A percentile compares a stretch with the other conserved stretches of the same genome.
Conservation (phyloP, 2,329 filamentous ascomycete genomes). For the Boeremia lycopersici region DNA sequence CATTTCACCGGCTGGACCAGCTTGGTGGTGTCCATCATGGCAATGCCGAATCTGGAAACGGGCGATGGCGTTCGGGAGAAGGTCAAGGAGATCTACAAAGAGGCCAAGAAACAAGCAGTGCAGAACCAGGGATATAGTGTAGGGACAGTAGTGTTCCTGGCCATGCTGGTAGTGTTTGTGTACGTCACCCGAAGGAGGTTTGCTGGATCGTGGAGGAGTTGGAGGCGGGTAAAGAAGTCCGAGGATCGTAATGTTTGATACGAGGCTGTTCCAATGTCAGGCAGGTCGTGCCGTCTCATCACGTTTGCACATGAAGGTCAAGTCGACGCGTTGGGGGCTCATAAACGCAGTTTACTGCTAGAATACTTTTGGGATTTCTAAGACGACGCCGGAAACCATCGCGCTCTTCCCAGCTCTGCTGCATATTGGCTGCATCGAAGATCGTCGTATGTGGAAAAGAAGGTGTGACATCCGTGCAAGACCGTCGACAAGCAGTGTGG, state of each 20-base stretch:
- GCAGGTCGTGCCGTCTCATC: neutral
- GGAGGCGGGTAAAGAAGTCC: constrained; percentile 16
- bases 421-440: too few species aligned
- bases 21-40: constrained; percentile 92
- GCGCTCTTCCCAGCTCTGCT: too few species aligned
- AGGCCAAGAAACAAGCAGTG: constrained; percentile 29
- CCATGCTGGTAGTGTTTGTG: constrained; percentile 25
- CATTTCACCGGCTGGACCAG: constrained; percentile 98
- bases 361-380: neutral
- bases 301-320: too few species aligned
- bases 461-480: neutral
- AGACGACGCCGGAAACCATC: too few species aligned
- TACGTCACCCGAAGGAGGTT: constrained; percentile 33
- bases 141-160: constrained; percentile 21
- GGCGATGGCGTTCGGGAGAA: constrained; percentile 23
- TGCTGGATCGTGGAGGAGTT: constrained; percentile 32
- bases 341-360: neutral
- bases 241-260: constrained; percentile 11
- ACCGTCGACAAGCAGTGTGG: too few species aligned
- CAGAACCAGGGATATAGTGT: constrained; percentile 22
- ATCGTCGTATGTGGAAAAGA: too few species aligned
- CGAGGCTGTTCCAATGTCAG: too few species aligned
- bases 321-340: too few species aligned
- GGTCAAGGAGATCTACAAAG: constrained; percentile 28
- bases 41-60: constrained; percentile 72